Conservation (phyloP, 2,329 filamentous ascomycete genomes). For the Lachnellula suecica region DNA sequence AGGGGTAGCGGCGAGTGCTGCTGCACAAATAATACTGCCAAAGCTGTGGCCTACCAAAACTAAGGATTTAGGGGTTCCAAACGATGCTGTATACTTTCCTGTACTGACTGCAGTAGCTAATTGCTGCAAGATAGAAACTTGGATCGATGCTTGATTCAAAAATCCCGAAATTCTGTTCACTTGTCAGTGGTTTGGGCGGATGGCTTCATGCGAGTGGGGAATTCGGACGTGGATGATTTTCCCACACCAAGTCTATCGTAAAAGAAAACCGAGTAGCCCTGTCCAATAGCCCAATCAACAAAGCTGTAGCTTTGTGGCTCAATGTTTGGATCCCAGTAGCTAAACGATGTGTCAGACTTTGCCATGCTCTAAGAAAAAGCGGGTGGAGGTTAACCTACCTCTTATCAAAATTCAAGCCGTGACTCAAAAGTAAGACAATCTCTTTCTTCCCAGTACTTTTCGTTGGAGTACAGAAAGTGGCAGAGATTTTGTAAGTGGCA, state of each 20-base stretch:
- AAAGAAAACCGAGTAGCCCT: slow-evolving; percentile 35
- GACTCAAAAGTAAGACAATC: background rate
- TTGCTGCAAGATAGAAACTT: slow-evolving; percentile 8
- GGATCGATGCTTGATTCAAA: slow-evolving; percentile 32
- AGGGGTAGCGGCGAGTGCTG: slow-evolving; percentile 49
- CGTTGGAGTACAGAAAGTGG: slow-evolving; percentile 3
- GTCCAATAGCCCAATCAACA: slow-evolving; percentile 30
- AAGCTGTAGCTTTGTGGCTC: slow-evolving; percentile 33
- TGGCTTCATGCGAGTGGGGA: too few species aligned
- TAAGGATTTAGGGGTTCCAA: slow-evolving; percentile 36
- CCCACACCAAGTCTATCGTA: slow-evolving; percentile 36
- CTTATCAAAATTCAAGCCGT: slow-evolving; percentile 4
- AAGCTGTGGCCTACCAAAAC: slow-evolving; percentile 64
- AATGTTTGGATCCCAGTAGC: slow-evolving; percentile 33
- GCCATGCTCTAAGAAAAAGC: background rate
- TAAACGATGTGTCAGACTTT: background rate
- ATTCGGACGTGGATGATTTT: slow-evolving; percentile 30
- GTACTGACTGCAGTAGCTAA: slow-evolving; percentile 14
- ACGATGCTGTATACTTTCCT: slow-evolving; percentile 20
- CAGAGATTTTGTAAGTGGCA: slow-evolving; percentile 1
- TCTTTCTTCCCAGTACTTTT: background rate
- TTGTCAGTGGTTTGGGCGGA: background rate
- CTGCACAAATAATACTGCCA: slow-evolving; percentile 57
- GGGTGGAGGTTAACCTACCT: background rate
- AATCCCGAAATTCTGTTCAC: slow-evolving; percentile 14